Conservation (phyloP, 129 eudicot genomes). For the sunflower (Helianthus annuus) region DNA sequence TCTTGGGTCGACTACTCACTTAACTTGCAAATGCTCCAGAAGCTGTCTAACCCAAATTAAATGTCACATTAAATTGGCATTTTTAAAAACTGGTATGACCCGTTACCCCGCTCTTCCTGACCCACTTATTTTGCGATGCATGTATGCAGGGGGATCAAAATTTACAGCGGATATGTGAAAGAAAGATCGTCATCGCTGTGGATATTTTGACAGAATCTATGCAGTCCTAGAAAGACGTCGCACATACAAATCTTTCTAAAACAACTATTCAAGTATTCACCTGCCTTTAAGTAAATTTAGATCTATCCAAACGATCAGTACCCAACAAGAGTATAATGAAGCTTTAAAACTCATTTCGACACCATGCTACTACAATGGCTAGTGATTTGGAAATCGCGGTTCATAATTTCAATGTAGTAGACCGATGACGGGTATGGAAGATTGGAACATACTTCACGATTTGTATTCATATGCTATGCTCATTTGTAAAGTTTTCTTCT, state of each 20-base stretch:
- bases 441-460: background rate
- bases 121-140: too few relatives aligned
- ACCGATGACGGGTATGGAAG: background rate
- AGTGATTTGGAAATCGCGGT: background rate
- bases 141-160: background rate
- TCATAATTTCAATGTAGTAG: background rate
- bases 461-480: background rate
- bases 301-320: background rate
- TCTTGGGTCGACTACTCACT: too few relatives aligned
- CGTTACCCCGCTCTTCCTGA: too few relatives aligned
- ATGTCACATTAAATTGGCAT: too few relatives aligned
- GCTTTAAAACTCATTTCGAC: constrained; percentile 9
- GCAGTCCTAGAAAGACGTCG: background rate
- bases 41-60: too few relatives aligned
- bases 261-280: background rate
- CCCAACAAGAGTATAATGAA: background rate
- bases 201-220: background rate
- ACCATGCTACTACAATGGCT: constrained; percentile 17
- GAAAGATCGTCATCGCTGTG: background rate
- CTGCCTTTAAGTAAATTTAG: background rate
- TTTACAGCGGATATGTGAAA: background rate
- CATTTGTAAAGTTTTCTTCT: constrained; percentile 7
- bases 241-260: background rate
- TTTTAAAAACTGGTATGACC: too few relatives aligned
- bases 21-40: too few relatives aligned